Conservation (phyloP, 73 alveolate species). For the Stentor coeruleus region DNA sequence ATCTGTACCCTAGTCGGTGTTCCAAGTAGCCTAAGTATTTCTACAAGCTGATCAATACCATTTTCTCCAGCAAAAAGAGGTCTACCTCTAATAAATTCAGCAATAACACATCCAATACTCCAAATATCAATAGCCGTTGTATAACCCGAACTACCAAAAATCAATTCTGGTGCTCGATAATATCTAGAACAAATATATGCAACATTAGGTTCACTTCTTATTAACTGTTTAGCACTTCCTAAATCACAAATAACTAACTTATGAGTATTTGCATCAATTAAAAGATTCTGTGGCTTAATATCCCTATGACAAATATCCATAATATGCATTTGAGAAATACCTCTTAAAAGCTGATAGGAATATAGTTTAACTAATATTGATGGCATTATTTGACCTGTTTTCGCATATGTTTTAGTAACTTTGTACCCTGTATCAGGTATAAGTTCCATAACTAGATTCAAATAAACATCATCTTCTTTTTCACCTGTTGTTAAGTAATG, state of each 20-base stretch:
- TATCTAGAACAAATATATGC: constrained; percentile 81
- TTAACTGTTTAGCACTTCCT: constrained; percentile 80
- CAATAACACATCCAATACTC: constrained; percentile 90
- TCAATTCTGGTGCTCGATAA: constrained; percentile 80
- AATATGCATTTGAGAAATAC: constrained; percentile 74
- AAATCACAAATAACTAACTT: constrained; percentile 74
- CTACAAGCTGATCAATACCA: constrained; percentile 70
- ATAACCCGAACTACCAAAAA: constrained; percentile 65
- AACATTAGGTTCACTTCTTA: constrained; percentile 71
- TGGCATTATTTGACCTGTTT: constrained; percentile 71
- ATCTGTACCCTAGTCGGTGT: constrained; percentile 53
- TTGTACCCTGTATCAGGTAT: constrained; percentile 80
- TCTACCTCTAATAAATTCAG: constrained; percentile 76
- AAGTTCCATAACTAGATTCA: constrained; percentile 91
- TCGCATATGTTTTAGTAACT: constrained; percentile 62
- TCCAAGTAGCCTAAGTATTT: constrained; percentile 51
- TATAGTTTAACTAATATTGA: constrained; percentile 76
- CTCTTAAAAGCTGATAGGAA: constrained; percentile 86
- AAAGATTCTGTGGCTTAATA: constrained; percentile 77
- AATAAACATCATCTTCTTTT: constrained; percentile 72
- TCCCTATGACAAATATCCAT: constrained; percentile 78
- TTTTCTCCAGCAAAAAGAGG: constrained; percentile 67
- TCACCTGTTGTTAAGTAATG: constrained; percentile 64
- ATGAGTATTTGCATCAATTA: constrained; percentile 66
- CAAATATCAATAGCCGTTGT: constrained; percentile 61